phyloP scores from a whole-genome alignment of 192 early-diverging fungal genomes.

The Backusella parvicylindrica region DNA sequence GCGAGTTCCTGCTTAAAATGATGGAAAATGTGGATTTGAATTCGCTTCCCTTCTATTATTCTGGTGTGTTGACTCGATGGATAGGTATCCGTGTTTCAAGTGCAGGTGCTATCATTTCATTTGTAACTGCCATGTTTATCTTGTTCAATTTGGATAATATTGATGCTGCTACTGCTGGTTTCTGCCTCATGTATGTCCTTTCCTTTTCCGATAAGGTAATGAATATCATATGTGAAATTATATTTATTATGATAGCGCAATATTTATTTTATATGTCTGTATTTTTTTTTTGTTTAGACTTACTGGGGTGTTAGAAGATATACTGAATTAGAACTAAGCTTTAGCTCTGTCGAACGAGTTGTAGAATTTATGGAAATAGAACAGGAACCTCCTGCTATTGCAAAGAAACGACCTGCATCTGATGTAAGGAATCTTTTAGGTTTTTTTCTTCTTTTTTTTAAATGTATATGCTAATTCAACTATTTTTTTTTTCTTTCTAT shows the following conservation, averaged over 20 bases:
- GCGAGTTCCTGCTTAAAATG: slow-evolving; percentile 57
- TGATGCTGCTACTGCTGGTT: slow-evolving; percentile 77
- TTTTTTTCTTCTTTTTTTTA: not conserved
- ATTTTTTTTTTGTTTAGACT: slow-evolving; percentile 28
- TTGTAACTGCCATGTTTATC: slow-evolving; percentile 62
- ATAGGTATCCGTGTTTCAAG: slow-evolving; percentile 73
- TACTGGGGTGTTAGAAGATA: slow-evolving; percentile 63
- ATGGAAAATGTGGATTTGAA: slow-evolving; percentile 43
- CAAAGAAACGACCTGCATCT: slow-evolving; percentile 47
- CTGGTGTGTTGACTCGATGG: slow-evolving; percentile 84
- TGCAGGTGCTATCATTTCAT: slow-evolving; percentile 64
- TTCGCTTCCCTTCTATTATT: slow-evolving; percentile 73
- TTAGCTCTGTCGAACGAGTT: slow-evolving; percentile 85
- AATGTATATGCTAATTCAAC: not conserved
- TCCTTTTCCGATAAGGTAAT: slow-evolving; percentile 46
- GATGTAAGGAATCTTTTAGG: slow-evolving; percentile 2
- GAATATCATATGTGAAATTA: too few relatives aligned
- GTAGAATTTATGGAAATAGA: slow-evolving; percentile 78
- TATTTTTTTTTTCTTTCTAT: not conserved
- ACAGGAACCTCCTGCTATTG: slow-evolving; percentile 70
- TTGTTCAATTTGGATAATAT: slow-evolving; percentile 47
- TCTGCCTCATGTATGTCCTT: slow-evolving; percentile 77
- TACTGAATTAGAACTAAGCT: slow-evolving; percentile 74
- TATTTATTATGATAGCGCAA: not conserved
- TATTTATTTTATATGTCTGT: not conserved